A percentile compares a stretch with the other conserved stretches of the same genome.
phyloP scores from a whole-genome alignment of 192 early-diverging fungal genomes.

The Coemansia sp. region DNA sequence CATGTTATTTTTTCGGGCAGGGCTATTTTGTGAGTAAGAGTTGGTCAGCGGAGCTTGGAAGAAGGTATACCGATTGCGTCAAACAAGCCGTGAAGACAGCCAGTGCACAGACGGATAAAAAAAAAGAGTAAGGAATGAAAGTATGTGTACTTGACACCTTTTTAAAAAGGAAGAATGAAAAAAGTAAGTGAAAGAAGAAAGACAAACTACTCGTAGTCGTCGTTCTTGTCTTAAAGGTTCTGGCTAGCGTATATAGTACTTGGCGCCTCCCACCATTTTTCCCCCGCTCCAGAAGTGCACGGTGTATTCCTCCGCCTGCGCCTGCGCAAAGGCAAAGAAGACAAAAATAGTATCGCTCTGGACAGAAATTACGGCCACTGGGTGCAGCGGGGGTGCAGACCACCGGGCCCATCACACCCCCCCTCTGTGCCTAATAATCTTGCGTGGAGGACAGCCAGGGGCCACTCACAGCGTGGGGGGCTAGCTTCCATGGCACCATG shows the following conservation, averaged over 20 bases:
- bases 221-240: neutral
- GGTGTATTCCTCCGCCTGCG: slow-evolving; percentile 5
- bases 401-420: neutral
- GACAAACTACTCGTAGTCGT: slow-evolving; percentile 1
- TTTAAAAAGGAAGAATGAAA: slow-evolving; percentile 1
- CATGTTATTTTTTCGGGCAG: slow-evolving; percentile 12
- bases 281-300: slow-evolving; percentile 5
- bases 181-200: slow-evolving; percentile 2
- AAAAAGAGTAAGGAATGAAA: slow-evolving; percentile 15
- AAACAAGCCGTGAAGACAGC: slow-evolving; percentile 2
- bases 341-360: slow-evolving; percentile 4
- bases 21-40: neutral
- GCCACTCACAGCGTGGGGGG: neutral
- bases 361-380: slow-evolving; percentile 5
- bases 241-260: slow-evolving; percentile 3
- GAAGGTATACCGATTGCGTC: neutral
- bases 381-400: slow-evolving; percentile 1
- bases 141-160: slow-evolving; percentile 8
- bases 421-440: neutral
- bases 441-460: slow-evolving; percentile 1
- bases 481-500: neutral
- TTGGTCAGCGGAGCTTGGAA: slow-evolving; percentile 4
- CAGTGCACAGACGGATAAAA: slow-evolving; percentile 6
- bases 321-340: neutral
- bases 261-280: neutral